Percentiles rank a stretch among this genome's conserved stretches.
phyloP scores from a whole-genome alignment of 352 stramenopile species.

The Phytophthora boehmeriae region DNA sequence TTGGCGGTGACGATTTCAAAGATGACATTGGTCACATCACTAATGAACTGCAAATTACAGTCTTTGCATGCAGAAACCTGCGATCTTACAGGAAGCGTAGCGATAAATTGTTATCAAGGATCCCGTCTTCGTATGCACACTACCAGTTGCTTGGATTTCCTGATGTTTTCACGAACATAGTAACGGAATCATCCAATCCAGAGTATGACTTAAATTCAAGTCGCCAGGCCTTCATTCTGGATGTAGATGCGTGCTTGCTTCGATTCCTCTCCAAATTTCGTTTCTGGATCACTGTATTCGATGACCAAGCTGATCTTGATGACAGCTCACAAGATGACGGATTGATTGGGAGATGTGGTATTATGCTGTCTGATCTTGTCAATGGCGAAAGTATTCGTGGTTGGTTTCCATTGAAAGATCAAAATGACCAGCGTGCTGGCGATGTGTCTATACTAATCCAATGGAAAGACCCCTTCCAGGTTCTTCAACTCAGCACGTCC shows the following conservation, averaged over 20 bases:
- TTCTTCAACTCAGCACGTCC: constrained; percentile 55
- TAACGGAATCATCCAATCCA: constrained; percentile 58
- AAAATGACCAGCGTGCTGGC: constrained; percentile 55
- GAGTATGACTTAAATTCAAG: constrained; percentile 76
- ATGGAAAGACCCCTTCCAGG: constrained; percentile 80
- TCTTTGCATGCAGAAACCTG: constrained; percentile 71
- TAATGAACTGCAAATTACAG: constrained; percentile 74
- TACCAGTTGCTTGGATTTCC: constrained; percentile 91
- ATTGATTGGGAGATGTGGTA: constrained; percentile 72
- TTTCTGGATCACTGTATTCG: constrained; percentile 88
- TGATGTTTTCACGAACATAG: constrained; percentile 90
- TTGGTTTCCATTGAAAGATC: constrained; percentile 75
- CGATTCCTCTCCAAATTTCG: constrained; percentile 85
- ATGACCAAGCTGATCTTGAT: constrained; percentile 64
- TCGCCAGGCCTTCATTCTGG: constrained; percentile 68
- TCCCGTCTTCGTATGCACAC: constrained; percentile 85
- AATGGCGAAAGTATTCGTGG: constrained; percentile 73
- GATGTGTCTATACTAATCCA: constrained; percentile 77
- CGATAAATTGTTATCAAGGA: constrained; percentile 29
- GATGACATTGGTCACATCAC: constrained; percentile 20
- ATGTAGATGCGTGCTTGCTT: constrained; percentile 77
- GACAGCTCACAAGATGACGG: constrained; percentile 47
- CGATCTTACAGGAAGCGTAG: constrained; percentile 52
- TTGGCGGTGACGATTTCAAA: constrained; percentile 28
- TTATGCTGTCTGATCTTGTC: constrained; percentile 72